phyloP scores from a whole-genome alignment of 352 stramenopile species.

The Saprolegnia diclina region DNA sequence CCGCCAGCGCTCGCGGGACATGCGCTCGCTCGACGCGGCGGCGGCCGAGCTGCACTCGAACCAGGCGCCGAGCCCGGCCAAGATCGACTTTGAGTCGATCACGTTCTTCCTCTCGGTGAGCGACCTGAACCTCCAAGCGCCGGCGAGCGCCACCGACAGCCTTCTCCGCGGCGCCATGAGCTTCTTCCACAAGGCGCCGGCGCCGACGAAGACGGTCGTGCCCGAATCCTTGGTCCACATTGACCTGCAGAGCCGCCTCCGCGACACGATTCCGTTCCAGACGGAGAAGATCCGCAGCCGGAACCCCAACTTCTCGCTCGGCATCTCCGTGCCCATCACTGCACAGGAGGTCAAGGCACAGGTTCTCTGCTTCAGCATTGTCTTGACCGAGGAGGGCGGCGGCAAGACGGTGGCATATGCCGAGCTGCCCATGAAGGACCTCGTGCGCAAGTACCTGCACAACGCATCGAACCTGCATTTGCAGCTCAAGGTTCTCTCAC shows the following conservation, averaged over 20 bases:
- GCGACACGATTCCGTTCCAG: conserved; percentile 25
- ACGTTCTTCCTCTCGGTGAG: conserved; percentile 25
- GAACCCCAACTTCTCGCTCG: conserved; percentile 21
- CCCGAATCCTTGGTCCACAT: conserved; percentile 25
- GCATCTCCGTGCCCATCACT: conserved; percentile 21
- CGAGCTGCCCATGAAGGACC: conserved; percentile 27
- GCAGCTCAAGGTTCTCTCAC: conserved; percentile 16
- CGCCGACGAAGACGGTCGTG: conserved; percentile 1
- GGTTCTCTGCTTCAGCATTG: conserved; percentile 24
- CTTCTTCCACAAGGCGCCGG: conserved; percentile 10
- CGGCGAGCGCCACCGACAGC: conserved; percentile 17
- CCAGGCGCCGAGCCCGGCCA: conserved; percentile 12
- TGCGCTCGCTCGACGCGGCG: neutral
- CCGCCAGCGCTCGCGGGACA: neutral
- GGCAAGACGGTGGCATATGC: conserved; percentile 25
- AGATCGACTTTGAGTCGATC: conserved; percentile 21
- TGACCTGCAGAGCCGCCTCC: conserved; percentile 23
- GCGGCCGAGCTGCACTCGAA: neutral
- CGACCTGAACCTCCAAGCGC: conserved; percentile 23
- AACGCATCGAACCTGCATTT: conserved; percentile 18
- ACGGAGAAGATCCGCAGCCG: conserved; percentile 22
- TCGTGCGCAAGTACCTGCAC: conserved; percentile 25
- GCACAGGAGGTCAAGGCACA: conserved; percentile 13
- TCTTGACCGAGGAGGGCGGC: conserved; percentile 23
- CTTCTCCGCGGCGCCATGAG: conserved; percentile 21